Evolutionary conservation across 2,329 filamentous ascomycete species (phyloP), one percentile per base, ranked within the genome.

Genomic region (Delphinella strobiligena): DNA sequence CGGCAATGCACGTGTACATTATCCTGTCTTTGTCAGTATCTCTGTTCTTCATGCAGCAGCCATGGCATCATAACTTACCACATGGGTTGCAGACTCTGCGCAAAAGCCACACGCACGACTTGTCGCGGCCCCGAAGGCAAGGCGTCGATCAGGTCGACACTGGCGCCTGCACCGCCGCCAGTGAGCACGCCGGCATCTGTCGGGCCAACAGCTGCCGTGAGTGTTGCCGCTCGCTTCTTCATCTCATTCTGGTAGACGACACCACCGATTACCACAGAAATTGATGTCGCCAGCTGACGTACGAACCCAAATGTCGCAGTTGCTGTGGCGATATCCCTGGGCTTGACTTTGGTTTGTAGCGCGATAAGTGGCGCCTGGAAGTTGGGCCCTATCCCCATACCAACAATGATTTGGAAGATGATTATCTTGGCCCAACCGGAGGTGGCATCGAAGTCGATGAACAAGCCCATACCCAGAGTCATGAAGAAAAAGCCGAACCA

Each of bases 201-300:
- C 0, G 63, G 60, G 0, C 71, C 71, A 0, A 83, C 65, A 3
- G 69, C 58, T 19, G 60, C 50, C 16, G 61, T 57, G 19, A 82
- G 66, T 7, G 53, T 51, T 3, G 61, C 51, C 19, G 68, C 64
- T 48, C 75, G 71, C 34, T 63, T 65, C 47, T 74, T 61, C 76
- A 86, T 83, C 42, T 70, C 62, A 52, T 86, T 85, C 59, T 84
- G 76, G 61, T 87, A 85, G 24, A 87, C 69, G 31, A 83, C 78
- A 9, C 78, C 76, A 12, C 82, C 82, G 19, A 86, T 64, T 2
- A 84, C 79, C 37, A 84, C 69, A 1, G 75, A 76, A 19, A 80
- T 70, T 1, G 78, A 71, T 0, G 75, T 81, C 11, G 74, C 75
- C 4, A 86, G 61, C 47, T 80, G 79, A 15, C 80, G 72, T 9